Evolutionary conservation across 371 early-diverging fungal species (phyloP), one percentile per base, ranked within the genome.

Genomic region (Mucor piriformis): DNA sequence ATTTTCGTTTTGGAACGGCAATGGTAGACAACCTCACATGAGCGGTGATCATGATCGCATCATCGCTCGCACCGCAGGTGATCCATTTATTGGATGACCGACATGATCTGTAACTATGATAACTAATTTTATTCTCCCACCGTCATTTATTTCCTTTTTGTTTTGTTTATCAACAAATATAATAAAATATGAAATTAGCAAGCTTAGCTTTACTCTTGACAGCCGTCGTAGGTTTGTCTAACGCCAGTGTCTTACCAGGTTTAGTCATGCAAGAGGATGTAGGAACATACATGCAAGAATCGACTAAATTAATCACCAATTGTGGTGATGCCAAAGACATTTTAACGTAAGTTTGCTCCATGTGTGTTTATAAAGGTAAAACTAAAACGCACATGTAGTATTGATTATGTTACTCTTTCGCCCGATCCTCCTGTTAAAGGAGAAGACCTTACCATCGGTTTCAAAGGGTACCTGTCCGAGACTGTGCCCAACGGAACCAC

Each of bases 371-470:
- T 34, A 25, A 12, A 15, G 46, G 21, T 25, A 32, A 13, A 15
- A 21, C 12, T n/a, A 24, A 21, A 25, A 20, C 34, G 15, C n/a
- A 46, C 2, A 15, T 25, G 27, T 52, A 79, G 79, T n/a, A 72
- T 79, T 47, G 60, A 78, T 1, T 65, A 80, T 61, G 66, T 83
- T 54, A 42, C 62, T 13, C 48, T 86, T 34, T 59, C 25, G 13
- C 89, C 89, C 33, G 85, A 87, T 57, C 84, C 86, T 3, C 86
- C 86, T 3, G 57, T 64, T 0, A 76, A 67, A 62, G 89, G 88
- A 6, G 24, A 83, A 50, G 51, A 50, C 25, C 75, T 86, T 8
- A 53, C 51, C 6, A 78, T 89, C 35, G 76, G 79, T 15, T 84
- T 82, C 40, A 77, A 72, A 49, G 89, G 87, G 6, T 52, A 29